Conservation (phyloP, 139 green algal genomes). For the Closterium sp. region DNA sequence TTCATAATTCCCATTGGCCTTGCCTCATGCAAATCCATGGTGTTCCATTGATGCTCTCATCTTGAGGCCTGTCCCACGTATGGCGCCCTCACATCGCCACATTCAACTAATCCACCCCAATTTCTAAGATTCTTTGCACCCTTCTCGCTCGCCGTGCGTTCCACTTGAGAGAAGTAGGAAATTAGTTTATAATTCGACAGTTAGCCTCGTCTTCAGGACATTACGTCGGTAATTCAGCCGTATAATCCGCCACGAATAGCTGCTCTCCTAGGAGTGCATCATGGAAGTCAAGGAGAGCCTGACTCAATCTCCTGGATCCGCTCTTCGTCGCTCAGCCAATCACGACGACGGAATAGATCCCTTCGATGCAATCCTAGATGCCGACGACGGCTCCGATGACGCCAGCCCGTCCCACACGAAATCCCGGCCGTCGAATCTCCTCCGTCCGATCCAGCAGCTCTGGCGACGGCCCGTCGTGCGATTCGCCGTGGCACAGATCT, state of each 20-base stretch:
- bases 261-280: not conserved
- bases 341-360: not conserved
- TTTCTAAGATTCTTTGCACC: no score
- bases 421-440: not conserved
- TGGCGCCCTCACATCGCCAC: no score
- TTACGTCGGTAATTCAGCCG: no score
- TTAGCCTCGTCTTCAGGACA: no score
- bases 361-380: not conserved
- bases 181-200: no score
- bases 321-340: not conserved
- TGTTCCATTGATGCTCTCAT: no score
- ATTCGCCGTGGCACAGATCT: slow-evolving; percentile 13
- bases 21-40: no score
- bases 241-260: not conserved
- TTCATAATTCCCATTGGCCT: no score
- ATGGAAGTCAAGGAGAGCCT: not conserved
- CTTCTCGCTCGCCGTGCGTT: no score
- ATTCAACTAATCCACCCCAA: no score
- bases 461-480: not conserved
- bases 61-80: no score
- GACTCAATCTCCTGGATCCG: not conserved
- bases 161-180: no score
- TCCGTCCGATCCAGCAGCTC: not conserved
- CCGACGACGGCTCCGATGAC: not conserved
- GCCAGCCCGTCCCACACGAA: not conserved